phyloP scores from a whole-genome alignment of 805 yeast species.

The Yarrowia osloensis region DNA sequence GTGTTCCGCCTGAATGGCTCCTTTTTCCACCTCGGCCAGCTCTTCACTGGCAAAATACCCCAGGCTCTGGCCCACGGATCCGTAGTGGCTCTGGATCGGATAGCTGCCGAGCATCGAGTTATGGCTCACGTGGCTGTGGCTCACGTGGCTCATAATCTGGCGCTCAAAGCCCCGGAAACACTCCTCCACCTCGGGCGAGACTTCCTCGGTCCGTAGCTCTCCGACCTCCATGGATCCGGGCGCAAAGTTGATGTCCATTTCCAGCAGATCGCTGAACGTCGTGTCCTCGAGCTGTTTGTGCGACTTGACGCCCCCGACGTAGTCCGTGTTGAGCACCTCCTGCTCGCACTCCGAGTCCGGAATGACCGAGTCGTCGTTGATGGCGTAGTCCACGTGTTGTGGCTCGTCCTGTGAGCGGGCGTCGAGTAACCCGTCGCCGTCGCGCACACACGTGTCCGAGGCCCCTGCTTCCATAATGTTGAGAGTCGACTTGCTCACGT shows the following conservation, averaged over 20 bases:
- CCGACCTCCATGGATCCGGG: constrained; percentile 15
- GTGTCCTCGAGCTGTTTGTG: not conserved
- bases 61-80: not conserved
- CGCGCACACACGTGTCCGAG: not conserved
- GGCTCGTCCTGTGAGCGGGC: not conserved
- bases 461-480: constrained; percentile 14
- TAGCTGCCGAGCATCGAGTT: constrained; percentile 4
- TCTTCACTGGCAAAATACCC: not conserved
- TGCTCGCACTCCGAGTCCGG: constrained; percentile 91
- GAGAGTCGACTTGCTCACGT: constrained; percentile 28
- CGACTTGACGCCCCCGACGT: constrained; percentile 1
- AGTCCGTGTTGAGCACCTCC: constrained; percentile 74
- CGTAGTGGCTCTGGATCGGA: not conserved
- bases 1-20: not conserved
- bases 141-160: constrained; percentile 13
- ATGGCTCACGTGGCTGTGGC: not conserved
- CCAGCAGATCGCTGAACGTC: constrained; percentile 8
- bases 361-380: constrained; percentile 66
- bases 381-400: constrained; percentile 42
- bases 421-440: not conserved
- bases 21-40: not conserved
- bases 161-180: constrained; percentile 18
- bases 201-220: constrained; percentile 19
- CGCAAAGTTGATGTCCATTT: constrained; percentile 6
- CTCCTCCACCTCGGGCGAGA: constrained; percentile 21